Evolutionary conservation across 2,329 filamentous ascomycete genomes (phyloP).

Genomic region (Aspergillus sp.): DNA sequence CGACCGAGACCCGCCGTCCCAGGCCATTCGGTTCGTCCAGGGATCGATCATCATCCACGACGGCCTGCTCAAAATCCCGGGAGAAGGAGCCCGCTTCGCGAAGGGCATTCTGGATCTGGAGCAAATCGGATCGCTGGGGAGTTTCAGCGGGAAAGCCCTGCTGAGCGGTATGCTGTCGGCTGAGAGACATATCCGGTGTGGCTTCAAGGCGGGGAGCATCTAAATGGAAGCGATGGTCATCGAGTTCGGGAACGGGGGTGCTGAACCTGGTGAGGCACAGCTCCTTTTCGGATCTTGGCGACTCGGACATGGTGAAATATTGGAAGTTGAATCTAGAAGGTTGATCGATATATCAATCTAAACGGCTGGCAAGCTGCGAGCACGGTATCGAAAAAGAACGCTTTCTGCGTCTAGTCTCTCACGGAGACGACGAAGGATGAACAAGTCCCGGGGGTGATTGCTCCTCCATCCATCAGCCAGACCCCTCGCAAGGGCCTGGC

Average conservation of each 20-base stretch:
- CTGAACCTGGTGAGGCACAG: slow-evolving; percentile 60
- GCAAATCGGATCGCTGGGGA: slow-evolving; percentile 47
- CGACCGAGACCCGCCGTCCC: slow-evolving; percentile 39
- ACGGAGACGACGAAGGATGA: slow-evolving; percentile 20
- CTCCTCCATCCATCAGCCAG: slow-evolving; percentile 41
- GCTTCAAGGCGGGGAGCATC: slow-evolving; percentile 34
- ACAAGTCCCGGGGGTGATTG: slow-evolving; percentile 28
- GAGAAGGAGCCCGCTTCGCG: slow-evolving; percentile 50
- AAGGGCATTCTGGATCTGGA: slow-evolving; percentile 49
- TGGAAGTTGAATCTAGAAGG: neutral
- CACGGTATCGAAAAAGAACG: neutral
- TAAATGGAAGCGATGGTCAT: slow-evolving; percentile 72
- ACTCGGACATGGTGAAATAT: slow-evolving; percentile 46
- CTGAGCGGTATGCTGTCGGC: slow-evolving; percentile 39
- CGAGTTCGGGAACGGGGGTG: slow-evolving; percentile 66
- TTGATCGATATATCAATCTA: neutral
- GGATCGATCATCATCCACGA: slow-evolving; percentile 69
- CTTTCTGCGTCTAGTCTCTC: slow-evolving; percentile 2
- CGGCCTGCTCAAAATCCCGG: slow-evolving; percentile 83
- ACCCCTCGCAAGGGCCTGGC: slow-evolving; percentile 44
- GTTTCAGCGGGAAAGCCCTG: slow-evolving; percentile 51
- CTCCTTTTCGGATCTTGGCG: slow-evolving; percentile 63
- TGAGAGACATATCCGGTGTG: slow-evolving; percentile 36
- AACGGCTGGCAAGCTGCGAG: neutral
- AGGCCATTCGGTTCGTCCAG: slow-evolving; percentile 34